Percentiles rank a stretch among this genome's conserved stretches.
These are phyloP conservation scores for Chalciporus piperatus DNA, from an alignment of 768 basidiomycete genomes.

Conservation along the genomic window DNA sequence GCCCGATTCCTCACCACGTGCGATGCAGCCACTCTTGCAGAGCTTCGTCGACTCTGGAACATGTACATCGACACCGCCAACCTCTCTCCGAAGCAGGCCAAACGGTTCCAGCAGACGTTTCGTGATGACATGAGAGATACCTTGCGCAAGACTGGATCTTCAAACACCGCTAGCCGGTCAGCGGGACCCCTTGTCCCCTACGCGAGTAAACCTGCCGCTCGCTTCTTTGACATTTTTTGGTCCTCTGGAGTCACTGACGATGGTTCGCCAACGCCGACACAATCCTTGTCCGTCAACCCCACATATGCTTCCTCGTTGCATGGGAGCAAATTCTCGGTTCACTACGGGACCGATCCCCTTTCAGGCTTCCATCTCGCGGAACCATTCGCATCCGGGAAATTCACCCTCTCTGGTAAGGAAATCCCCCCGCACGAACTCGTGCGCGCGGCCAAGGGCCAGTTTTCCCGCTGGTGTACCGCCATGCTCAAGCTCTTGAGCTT, in stretches of 20 bases:
- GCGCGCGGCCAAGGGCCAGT: slow-evolving; percentile 20
- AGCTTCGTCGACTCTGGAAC: slow-evolving; percentile 20
- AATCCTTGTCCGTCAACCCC: slow-evolving; percentile 19
- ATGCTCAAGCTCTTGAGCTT: slow-evolving; percentile 16
- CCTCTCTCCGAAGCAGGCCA: slow-evolving; percentile 4
- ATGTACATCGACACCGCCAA: slow-evolving; percentile 13
- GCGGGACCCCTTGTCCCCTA: slow-evolving; percentile 22
- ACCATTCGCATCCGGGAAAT: slow-evolving; percentile 12
- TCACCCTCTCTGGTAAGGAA: not conserved
- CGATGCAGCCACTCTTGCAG: slow-evolving; percentile 16
- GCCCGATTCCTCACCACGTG: slow-evolving; percentile 22
- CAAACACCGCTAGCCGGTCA: slow-evolving; percentile 20
- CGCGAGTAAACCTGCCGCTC: not conserved
- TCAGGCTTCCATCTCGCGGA: slow-evolving; percentile 32
- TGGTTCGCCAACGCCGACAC: not conserved
- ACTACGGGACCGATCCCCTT: slow-evolving; percentile 30
- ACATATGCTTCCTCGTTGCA: slow-evolving; percentile 29
- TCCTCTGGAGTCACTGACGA: slow-evolving; percentile 17
- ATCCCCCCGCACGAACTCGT: slow-evolving; percentile 10
- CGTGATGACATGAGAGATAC: slow-evolving; percentile 10
- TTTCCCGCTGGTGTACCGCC: slow-evolving; percentile 24
- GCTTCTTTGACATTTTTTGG: slow-evolving; percentile 26
- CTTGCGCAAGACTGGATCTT: not conserved
- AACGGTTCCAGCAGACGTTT: slow-evolving; percentile 11
- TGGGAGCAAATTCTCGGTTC: slow-evolving; percentile 24